phyloP scores from a whole-genome alignment of 2,329 filamentous ascomycete species.

The Phyllosticta citriasiana region DNA sequence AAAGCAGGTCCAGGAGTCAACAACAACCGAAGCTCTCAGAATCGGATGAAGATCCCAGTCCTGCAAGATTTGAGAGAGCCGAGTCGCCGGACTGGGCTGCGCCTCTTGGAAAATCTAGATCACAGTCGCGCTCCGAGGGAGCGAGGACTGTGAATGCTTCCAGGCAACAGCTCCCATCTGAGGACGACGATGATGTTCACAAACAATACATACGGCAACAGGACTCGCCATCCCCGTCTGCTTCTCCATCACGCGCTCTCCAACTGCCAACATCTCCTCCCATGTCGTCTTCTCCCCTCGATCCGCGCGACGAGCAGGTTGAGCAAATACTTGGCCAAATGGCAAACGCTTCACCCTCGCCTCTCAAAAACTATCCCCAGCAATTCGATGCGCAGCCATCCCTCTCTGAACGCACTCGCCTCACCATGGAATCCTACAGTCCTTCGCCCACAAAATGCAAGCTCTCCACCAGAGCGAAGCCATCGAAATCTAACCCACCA shows the following conservation, averaged over 20 bases:
- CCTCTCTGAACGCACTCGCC: conserved; percentile 35
- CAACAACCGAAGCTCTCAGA: background rate
- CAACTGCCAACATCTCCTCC: background rate
- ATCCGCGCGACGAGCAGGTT: conserved; percentile 16
- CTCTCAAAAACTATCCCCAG: conserved; percentile 21
- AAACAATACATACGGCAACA: background rate
- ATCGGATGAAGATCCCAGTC: background rate
- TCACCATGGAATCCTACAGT: conserved; percentile 31
- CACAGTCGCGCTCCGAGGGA: background rate
- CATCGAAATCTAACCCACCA: conserved; percentile 17
- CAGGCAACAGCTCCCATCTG: background rate
- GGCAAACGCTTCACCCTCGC: conserved; percentile 30
- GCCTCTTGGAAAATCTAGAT: background rate
- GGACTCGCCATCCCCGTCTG: background rate
- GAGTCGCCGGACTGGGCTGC: conserved; percentile 6
- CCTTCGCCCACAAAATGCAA: conserved; percentile 16
- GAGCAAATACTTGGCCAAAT: conserved; percentile 32
- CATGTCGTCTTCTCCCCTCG: background rate
- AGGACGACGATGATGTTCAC: background rate
- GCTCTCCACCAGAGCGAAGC: conserved; percentile 10
- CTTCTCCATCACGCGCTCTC: background rate
- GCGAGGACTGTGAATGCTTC: background rate
- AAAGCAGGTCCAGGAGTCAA: background rate
- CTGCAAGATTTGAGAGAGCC: background rate
- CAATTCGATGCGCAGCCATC: conserved; percentile 20